Percentiles rank a stretch among this genome's conserved stretches.
phyloP scores from a whole-genome alignment of 1,284 basidiomycete species.

The Fomitiporia mediterranea region DNA sequence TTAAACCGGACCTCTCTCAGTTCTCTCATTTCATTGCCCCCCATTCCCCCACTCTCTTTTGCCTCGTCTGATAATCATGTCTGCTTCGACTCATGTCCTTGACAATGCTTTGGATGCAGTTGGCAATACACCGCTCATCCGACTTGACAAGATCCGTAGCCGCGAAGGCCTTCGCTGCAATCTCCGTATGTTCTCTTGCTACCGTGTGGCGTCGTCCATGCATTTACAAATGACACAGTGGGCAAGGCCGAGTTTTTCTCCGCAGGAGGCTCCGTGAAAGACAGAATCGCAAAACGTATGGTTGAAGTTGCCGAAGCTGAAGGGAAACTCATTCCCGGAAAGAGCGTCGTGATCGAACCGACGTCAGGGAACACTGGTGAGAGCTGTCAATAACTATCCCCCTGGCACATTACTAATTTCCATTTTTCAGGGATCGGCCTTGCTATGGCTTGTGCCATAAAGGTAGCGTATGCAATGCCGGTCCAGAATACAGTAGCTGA shows the following conservation, averaged over 20 bases:
- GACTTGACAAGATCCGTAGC: conserved; percentile 76
- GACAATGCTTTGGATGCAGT: conserved; percentile 80
- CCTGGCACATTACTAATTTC: neutral
- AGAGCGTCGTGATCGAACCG: conserved; percentile 92
- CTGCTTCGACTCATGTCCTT: conserved; percentile 44
- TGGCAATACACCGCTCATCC: conserved; percentile 87
- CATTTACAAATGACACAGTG: conserved; percentile 44
- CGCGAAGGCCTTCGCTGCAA: conserved; percentile 85
- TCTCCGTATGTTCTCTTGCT: conserved; percentile 55
- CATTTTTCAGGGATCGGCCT: conserved; percentile 75
- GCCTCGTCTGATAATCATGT: conserved; percentile 5
- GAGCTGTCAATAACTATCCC: conserved; percentile 24
- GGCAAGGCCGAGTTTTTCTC: conserved; percentile 91
- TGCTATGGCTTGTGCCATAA: conserved; percentile 88
- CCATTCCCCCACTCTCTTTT: neutral
- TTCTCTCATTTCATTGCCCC: neutral
- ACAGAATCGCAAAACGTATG: conserved; percentile 97
- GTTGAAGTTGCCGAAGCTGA: conserved; percentile 87
- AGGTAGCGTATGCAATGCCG: conserved; percentile 45
- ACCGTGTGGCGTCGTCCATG: neutral
- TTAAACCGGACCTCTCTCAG: neutral
- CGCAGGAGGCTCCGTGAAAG: conserved; percentile 92
- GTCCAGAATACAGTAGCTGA: conserved; percentile 47
- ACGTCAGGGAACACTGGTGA: conserved; percentile 92
- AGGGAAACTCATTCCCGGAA: conserved; percentile 81